Base-by-base conservation (phyloP, 108 stramenopile species). In the Pseudonitzschia multiseries region DNA sequence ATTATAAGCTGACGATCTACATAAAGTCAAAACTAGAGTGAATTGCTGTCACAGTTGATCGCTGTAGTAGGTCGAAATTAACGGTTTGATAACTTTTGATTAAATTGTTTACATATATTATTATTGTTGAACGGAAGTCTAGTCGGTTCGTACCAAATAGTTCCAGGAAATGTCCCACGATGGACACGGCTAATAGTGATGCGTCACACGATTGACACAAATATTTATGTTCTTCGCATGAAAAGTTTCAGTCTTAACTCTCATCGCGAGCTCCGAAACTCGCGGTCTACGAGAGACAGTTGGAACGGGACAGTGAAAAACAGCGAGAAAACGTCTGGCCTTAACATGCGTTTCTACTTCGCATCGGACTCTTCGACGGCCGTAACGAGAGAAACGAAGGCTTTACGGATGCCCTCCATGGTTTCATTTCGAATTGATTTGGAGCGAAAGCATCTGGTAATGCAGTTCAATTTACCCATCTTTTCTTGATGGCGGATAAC, bases 371-470 rank as follows among this genome's bases (percentile, higher is more conserved):
- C 71, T 59, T 29, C 71, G 1, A 78, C 48, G 22, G 71, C 71
- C 43, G 56, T 72, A 27, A 71, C 71, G 32, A 78, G 56, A 51
- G 46, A 22, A 44, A 29, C 40, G 59, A 78, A 78, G 31, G 77
- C 54, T 13, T 36, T 54, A 9, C 48, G 31, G 9, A 78, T 51
- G 36, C 72, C 24, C 2, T 56, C 57, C 60, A 72, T 70, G 40
- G 74, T 67, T 41, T 72, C 36, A 3, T 21, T 26, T 53, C 63
- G 82, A 24, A 79, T 56, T 32, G 48, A 48, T 8, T 67, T 71
- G n/a, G 75, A 48, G 32, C 27, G 21, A 53, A 70, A 76, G 63
- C 83, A 84, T 29, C 72, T 41, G 3, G 74, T 75, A 33, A 80
- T 65, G 32, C 70, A 79, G 36, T 79, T 77, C 43, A 79, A 46